Evolutionary conservation across 345 rosid genomes (phyloP).

Genomic region (Noccaea bulbosa): DNA sequence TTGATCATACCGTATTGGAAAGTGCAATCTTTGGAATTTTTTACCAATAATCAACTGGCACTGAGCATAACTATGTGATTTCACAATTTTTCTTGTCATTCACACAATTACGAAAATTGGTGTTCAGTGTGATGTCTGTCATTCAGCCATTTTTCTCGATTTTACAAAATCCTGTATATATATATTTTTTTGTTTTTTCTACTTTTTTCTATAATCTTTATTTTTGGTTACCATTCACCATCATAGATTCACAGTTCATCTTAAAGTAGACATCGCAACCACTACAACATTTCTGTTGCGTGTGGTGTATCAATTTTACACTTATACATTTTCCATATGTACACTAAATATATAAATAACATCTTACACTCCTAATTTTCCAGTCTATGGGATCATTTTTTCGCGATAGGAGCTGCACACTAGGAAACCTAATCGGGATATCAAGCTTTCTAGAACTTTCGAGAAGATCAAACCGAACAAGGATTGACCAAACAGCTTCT

Average conservation of each 20-base stretch:
- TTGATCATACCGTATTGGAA: conserved; percentile 18
- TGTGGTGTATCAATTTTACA: conserved; percentile 3
- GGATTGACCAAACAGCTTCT: conserved; percentile 45
- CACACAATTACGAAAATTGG: background rate
- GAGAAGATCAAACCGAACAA: conserved; percentile 57
- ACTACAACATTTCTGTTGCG: conserved; percentile 15
- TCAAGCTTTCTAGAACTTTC: conserved; percentile 67
- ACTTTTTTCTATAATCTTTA: background rate
- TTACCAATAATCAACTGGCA: background rate
- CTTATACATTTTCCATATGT: background rate
- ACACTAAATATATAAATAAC: background rate
- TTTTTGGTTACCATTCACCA: conserved; percentile 29
- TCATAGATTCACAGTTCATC: conserved; percentile 11
- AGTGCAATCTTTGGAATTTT: background rate
- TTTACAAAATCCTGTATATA: no score
- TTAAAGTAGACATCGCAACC: conserved; percentile 33
- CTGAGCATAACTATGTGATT: conserved; percentile 2
- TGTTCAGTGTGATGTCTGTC: background rate
- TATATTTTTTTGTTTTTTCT: no score
- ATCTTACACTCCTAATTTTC: conserved; percentile 3
- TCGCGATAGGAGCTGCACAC: conserved; percentile 70
- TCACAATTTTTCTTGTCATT: conserved; percentile 3
- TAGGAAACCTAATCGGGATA: conserved; percentile 79
- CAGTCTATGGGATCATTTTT: conserved; percentile 87
- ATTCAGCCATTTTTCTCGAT: background rate